Base-by-base conservation (phyloP, 345 rosid species). In the Arabis alpina region DNA sequence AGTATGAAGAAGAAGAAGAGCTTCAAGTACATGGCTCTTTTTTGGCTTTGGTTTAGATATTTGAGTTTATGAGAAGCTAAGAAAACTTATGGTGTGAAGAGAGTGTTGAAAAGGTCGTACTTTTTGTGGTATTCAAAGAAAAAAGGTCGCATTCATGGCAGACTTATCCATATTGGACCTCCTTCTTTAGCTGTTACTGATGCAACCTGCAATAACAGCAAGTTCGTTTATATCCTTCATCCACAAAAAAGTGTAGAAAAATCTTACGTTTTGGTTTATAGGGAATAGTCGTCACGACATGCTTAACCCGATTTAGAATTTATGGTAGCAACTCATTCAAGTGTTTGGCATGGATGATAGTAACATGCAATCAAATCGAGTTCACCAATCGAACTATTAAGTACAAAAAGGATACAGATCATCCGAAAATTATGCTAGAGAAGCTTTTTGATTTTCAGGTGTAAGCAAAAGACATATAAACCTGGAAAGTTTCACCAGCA, bases 401-500 rank as follows among this genome's bases (percentile, higher is more conserved):
- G 37, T 34, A 6, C 6, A 34, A 32, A 34, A 34, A 34, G 37
- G 37, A 19, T 34, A 34, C 37, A 6, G 8, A 34, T 34, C 8
- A 5, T 34, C 6, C 8, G 37, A 34, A 34, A 34, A 34, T 34
- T 34, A 3, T 30, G 10, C 24, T 50, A 23, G 23, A 49, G 56
- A 63, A 64, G 34, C 68, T 5, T 12, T 50, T 36, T 37, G 2
- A 14, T 5, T 28, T 43, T 6, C 42, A 47, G 14, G 54, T 10
- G 54, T 62, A 27, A 28, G 10, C 9, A 37, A 64, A 37, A 24
- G 41, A 24, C 49, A 50, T 32, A 32, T n/a, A 64, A 41, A 65
- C 49, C 60, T 36, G 49, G 32, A 34, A 68, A 45, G 37, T 27
- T 39, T 59, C 50, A 49, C 66, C 10, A 48, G 11, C 59, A 59